These are phyloP conservation scores for Prunus salicina DNA, from an alignment of 306 rosid genomes.

Conservation along the genomic window DNA sequence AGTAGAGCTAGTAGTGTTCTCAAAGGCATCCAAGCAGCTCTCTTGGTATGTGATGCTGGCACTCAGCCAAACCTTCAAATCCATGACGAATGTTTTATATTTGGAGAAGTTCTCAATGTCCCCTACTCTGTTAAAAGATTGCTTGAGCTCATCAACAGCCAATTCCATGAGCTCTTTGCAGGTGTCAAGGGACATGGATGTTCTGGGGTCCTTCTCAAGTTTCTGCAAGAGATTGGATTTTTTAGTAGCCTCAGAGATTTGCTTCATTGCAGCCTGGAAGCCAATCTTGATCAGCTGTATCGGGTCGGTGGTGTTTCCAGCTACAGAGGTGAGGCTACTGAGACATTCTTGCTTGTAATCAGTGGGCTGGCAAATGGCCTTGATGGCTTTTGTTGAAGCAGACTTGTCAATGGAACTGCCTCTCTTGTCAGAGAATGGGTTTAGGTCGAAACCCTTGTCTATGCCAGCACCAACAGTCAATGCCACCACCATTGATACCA, in stretches of 20 bases:
- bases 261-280: constrained; percentile 38
- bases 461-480: constrained; percentile 40
- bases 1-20: constrained; percentile 30
- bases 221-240: constrained; percentile 34
- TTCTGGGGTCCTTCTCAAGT: constrained; percentile 52
- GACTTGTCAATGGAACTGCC: not conserved
- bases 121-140: constrained; percentile 32
- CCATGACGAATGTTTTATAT: constrained; percentile 33
- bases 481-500: constrained; percentile 69
- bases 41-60: constrained; percentile 70
- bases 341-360: constrained; percentile 60
- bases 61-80: constrained; percentile 62
- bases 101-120: constrained; percentile 23
- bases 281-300: constrained; percentile 47
- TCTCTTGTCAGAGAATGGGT: not conserved
- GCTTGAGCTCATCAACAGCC: constrained; percentile 38
- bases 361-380: constrained; percentile 52
- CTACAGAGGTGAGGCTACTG: constrained; percentile 19
- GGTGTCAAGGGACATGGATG: constrained; percentile 51
- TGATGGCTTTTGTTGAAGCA: constrained; percentile 46
- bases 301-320: constrained; percentile 46
- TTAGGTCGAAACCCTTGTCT: not conserved
- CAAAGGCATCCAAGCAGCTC: constrained; percentile 69
- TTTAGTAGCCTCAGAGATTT: constrained; percentile 20
- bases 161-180: constrained; percentile 59